These are phyloP conservation scores for Mallotus nudiflorus DNA, from an alignment of 345 rosid genomes.

Conservation along the genomic window DNA sequence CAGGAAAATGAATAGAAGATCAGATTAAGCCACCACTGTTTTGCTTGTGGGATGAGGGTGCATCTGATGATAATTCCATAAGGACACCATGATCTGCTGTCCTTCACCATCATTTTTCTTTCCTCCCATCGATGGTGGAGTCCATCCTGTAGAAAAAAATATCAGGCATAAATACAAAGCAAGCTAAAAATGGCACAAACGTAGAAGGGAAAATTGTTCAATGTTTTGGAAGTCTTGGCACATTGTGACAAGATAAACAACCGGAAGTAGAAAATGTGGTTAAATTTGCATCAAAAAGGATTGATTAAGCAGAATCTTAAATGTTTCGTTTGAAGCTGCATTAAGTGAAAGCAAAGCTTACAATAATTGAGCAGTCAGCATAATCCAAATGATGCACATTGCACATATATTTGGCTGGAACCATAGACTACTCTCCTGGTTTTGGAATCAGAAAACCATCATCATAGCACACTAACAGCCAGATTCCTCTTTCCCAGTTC, in stretches of 20 bases:
- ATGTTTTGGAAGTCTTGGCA: neutral
- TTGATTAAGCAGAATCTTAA: neutral
- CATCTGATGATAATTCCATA: constrained; percentile 40
- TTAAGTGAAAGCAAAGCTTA: neutral
- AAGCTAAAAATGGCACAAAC: neutral
- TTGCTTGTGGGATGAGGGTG: neutral
- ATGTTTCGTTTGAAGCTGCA: neutral
- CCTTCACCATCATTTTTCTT: constrained; percentile 54
- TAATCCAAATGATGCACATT: constrained; percentile 13
- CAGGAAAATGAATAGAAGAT: too few species aligned
- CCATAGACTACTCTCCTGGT: neutral
- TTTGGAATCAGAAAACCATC: neutral
- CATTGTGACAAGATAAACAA: neutral
- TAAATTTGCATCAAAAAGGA: neutral
- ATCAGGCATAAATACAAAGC: neutral
- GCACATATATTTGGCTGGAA: neutral
- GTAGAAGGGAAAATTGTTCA: neutral
- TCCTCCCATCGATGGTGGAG: constrained; percentile 54
- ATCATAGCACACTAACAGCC: neutral
- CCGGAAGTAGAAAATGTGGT: neutral
- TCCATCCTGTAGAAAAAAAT: constrained; percentile 56
- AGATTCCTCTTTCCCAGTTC: neutral
- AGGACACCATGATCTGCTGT: constrained; percentile 44
- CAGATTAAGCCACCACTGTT: neutral
- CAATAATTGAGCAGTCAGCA: constrained; percentile 5